Evolutionary conservation across 2,329 filamentous ascomycete genomes (phyloP).

Genomic region (Lachnellula suecica): DNA sequence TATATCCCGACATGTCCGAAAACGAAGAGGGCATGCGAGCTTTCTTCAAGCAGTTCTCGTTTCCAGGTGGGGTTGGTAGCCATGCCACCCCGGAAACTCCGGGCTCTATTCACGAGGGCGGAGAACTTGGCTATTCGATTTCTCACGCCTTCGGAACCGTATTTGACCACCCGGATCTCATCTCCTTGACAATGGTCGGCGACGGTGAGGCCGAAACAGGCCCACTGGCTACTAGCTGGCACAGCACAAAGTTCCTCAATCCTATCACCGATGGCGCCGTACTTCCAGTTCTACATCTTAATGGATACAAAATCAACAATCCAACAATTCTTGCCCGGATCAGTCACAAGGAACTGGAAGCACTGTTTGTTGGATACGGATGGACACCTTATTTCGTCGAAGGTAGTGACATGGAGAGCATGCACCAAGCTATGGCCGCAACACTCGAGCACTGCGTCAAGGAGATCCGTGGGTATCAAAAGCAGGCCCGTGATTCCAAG

Average conservation of each 20-base stretch:
- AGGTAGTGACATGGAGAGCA: conserved; percentile 68
- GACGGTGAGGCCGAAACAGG: conserved; percentile 83
- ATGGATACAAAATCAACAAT: conserved; percentile 86
- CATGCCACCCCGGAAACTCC: conserved; percentile 80
- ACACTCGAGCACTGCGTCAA: conserved; percentile 71
- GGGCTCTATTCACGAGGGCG: conserved; percentile 75
- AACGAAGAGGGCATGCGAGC: conserved; percentile 67
- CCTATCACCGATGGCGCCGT: conserved; percentile 77
- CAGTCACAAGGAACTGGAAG: conserved; percentile 68
- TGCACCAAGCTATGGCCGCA: conserved; percentile 81
- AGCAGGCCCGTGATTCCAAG: conserved; percentile 67
- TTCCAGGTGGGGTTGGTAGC: conserved; percentile 75
- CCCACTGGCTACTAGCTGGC: conserved; percentile 76
- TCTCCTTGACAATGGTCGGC: conserved; percentile 75
- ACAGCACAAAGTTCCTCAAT: conserved; percentile 80
- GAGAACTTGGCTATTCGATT: conserved; percentile 78
- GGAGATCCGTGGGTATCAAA: conserved; percentile 69
- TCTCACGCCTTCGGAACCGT: conserved; percentile 78
- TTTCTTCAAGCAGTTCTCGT: conserved; percentile 84
- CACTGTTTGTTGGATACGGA: conserved; percentile 71
- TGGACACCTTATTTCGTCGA: conserved; percentile 82
- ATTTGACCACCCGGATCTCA: conserved; percentile 72
- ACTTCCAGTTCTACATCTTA: conserved; percentile 74
- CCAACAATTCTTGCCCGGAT: conserved; percentile 73
- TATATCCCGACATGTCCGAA: conserved; percentile 72